Percentiles rank a stretch among this genome's conserved stretches.
Evolutionary conservation across 192 early-diverging fungal species (phyloP).

Genomic region (Geranomyces michiganensis): DNA sequence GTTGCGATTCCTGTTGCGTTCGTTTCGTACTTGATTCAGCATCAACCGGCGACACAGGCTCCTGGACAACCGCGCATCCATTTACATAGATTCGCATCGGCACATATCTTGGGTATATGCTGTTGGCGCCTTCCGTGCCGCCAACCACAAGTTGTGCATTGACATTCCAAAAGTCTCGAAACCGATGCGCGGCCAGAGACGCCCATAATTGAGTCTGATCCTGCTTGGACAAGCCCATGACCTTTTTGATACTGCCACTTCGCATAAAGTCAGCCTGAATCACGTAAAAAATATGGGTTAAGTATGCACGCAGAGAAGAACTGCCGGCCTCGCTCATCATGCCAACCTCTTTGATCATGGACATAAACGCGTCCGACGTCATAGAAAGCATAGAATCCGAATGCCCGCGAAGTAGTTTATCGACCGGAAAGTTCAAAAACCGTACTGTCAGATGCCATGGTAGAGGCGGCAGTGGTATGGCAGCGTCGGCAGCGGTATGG

Average conservation of each 20-base stretch:
- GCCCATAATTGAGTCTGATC: slow-evolving; percentile 85
- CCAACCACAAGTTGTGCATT: slow-evolving; percentile 57
- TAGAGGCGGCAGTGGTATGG: slow-evolving; percentile 20
- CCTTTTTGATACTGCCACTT: slow-evolving; percentile 78
- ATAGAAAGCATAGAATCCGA: slow-evolving; percentile 53
- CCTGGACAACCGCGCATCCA: slow-evolving; percentile 64
- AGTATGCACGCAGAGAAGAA: background rate
- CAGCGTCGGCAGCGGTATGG: slow-evolving; percentile 17
- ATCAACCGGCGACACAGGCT: slow-evolving; percentile 54
- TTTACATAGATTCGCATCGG: slow-evolving; percentile 66
- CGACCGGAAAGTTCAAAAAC: slow-evolving; percentile 70
- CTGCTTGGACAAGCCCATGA: slow-evolving; percentile 82
- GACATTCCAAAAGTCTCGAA: slow-evolving; percentile 62
- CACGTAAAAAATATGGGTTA: background rate
- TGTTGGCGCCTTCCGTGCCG: background rate
- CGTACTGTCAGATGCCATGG: slow-evolving; percentile 84
- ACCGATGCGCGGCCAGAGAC: slow-evolving; percentile 45
- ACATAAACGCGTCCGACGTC: slow-evolving; percentile 81
- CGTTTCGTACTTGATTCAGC: slow-evolving; percentile 31
- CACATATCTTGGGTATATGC: slow-evolving; percentile 51
- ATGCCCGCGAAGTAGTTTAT: slow-evolving; percentile 59
- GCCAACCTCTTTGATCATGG: slow-evolving; percentile 79
- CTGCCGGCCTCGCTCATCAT: no score
- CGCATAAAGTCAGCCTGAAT: slow-evolving; percentile 79
- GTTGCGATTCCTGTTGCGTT: background rate